Base-by-base conservation (phyloP, 495 filamentous ascomycete species). In the Podospora comata region DNA sequence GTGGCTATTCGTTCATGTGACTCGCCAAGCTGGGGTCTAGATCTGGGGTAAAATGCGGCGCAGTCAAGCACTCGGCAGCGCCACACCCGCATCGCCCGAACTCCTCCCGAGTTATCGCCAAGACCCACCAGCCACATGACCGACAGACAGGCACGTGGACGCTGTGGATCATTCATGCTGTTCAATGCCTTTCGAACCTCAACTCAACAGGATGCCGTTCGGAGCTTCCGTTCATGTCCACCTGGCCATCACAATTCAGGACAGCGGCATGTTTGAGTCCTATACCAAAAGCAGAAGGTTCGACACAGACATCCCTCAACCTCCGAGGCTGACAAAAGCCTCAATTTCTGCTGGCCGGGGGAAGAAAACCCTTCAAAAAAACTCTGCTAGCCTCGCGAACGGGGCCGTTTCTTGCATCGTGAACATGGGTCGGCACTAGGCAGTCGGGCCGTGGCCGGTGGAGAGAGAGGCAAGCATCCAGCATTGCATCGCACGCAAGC, bases 381-480 rank as follows among this genome's bases (percentile, higher is more conserved):
- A 58, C n/a, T 58, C 23, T 58, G 55, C 19, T 58, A 58, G 55
- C 55, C n/a, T 19, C 23, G 23, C 55, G 13, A 26, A 58, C 13
- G 39, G 39, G 39, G 39, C 18, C n/a, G 19, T 61, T 61, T 61
- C 59, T 61, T 32, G 4, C 30, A 28, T 26, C 16, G n/a, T 61
- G 9, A 48, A 48, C 39, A 48, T 48, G 39, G 39, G 34, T 16
- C 19, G 11, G 44, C 59, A 65, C 54, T 23, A 66, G 65, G 65
- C 56, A 70, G 69, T 67, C 69, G 65, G 69, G 56, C 68, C 68
- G 65, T 62, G 57, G 30, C 30, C 56, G 60, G 61, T 3, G 53
- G n/a, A 60, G 48, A 65, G 58, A 60, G 60, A 61, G 23, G n/a
- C n/a, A n/a, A 48, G 39, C 39, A 48, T 48, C 0, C 13, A 48